A percentile compares a stretch with the other conserved stretches of the same genome.
Evolutionary conservation across 208 protist species (phyloP).

Genomic region (Leptomonas seymouri): DNA sequence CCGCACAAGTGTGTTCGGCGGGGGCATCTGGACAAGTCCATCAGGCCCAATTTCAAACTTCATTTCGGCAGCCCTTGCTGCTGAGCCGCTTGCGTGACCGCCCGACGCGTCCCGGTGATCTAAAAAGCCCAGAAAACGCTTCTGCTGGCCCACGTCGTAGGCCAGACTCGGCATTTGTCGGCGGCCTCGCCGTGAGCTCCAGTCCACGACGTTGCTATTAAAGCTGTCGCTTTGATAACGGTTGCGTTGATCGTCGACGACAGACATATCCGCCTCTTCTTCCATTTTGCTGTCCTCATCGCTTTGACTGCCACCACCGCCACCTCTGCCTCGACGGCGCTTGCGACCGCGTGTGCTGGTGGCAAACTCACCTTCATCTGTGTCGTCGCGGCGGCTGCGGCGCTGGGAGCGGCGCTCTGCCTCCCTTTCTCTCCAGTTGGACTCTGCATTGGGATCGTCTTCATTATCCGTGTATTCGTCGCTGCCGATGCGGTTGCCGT

Average conservation of each 20-base stretch:
- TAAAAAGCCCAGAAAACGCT: slow-evolving; percentile 25
- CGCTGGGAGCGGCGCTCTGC: neutral
- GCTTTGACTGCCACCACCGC: neutral
- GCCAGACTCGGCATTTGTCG: slow-evolving; percentile 23
- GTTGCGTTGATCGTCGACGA: neutral
- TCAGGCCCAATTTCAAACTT: slow-evolving; percentile 25
- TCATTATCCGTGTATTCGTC: slow-evolving; percentile 1
- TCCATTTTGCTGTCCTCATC: neutral
- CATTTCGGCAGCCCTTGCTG: slow-evolving; percentile 3
- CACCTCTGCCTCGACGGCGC: slow-evolving; percentile 3
- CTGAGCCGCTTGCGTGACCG: neutral
- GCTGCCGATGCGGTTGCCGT: neutral
- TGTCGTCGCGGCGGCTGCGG: neutral
- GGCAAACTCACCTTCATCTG: neutral
- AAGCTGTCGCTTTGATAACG: neutral
- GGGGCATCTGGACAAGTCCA: slow-evolving; percentile 36
- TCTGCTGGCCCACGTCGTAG: slow-evolving; percentile 30
- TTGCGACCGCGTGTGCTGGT: slow-evolving; percentile 5
- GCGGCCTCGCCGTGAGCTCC: slow-evolving; percentile 30
- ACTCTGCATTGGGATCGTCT: neutral
- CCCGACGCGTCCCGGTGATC: slow-evolving; percentile 22
- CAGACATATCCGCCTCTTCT: no score
- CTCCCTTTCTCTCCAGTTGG: neutral
- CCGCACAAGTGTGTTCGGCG: slow-evolving; percentile 26
- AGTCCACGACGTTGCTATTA: slow-evolving; percentile 9